Conservation (phyloP, 2,329 filamentous ascomycete species). For the Mycosphaerella arachidis region DNA sequence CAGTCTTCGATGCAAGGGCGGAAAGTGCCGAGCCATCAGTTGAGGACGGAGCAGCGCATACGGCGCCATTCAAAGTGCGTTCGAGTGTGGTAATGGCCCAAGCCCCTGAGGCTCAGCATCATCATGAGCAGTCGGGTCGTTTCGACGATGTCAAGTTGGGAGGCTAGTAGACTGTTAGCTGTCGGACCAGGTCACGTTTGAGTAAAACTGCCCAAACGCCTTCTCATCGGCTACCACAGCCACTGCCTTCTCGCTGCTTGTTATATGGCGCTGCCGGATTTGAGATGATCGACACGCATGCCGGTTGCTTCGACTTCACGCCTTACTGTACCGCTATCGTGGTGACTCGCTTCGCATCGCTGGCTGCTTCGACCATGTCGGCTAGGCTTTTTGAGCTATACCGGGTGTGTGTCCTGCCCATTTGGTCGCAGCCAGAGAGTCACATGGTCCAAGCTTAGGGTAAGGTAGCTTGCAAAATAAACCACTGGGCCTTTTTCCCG, state of each 20-base stretch:
- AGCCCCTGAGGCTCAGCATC: background rate
- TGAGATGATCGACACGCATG: too few species aligned
- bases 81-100: background rate
- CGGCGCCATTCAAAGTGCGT: background rate
- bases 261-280: too few species aligned
- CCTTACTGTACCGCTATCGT: too few species aligned
- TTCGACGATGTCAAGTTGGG: background rate
- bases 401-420: too few species aligned
- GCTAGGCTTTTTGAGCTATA: too few species aligned
- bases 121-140: background rate
- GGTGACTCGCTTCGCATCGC: too few species aligned
- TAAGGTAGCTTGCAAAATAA: background rate
- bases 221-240: too few species aligned
- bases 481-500: background rate
- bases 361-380: too few species aligned
- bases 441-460: background rate
- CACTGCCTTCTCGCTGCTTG: too few species aligned
- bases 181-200: background rate
- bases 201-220: too few species aligned
- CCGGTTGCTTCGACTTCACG: too few species aligned
- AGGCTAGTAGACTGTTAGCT: background rate
- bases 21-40: background rate
- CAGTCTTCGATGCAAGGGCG: background rate
- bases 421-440: background rate
- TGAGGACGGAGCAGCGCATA: background rate